These are phyloP conservation scores for Pichia rugopelliculosa DNA, from an alignment of 805 yeast genomes.

Conservation along the genomic window DNA sequence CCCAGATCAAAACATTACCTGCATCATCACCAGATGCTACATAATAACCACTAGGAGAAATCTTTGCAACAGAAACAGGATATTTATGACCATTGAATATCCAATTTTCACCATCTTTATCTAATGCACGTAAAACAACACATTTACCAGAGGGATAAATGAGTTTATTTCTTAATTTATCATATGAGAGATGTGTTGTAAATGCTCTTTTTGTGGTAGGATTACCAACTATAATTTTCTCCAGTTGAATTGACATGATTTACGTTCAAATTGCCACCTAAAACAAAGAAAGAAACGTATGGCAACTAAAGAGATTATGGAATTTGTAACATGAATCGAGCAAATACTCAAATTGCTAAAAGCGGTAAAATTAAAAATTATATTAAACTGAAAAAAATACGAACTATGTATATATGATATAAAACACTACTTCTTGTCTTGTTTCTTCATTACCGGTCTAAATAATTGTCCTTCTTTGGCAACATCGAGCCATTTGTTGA, in stretches of 20 bases:
- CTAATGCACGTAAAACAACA: slow-evolving; percentile 60
- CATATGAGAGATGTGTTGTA: slow-evolving; percentile 69
- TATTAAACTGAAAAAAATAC: too few relatives aligned
- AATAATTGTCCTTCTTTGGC: not conserved
- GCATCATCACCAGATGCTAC: slow-evolving; percentile 86
- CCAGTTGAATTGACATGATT: slow-evolving; percentile 15
- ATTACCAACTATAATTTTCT: slow-evolving; percentile 55
- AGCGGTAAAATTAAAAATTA: not conserved
- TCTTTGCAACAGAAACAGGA: slow-evolving; percentile 74
- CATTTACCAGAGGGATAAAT: slow-evolving; percentile 82
- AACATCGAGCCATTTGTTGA: slow-evolving; percentile 2
- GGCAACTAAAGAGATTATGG: not conserved
- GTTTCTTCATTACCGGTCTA: not conserved
- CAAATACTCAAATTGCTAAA: not conserved
- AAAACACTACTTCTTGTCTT: not conserved
- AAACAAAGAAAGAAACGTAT: not conserved
- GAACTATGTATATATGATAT: not conserved
- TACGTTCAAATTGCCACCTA: not conserved
- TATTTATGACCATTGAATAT: slow-evolving; percentile 59
- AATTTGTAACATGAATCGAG: not conserved
- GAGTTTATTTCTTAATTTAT: slow-evolving; percentile 55
- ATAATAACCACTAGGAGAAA: slow-evolving; percentile 85
- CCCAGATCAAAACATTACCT: slow-evolving; percentile 92
- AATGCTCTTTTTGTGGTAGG: slow-evolving; percentile 72
- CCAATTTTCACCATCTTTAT: slow-evolving; percentile 37